Evolutionary conservation across 202 grass and related monocot species (phyloP), one percentile per base, ranked within the genome.

Genomic region (Carex arenaria): DNA sequence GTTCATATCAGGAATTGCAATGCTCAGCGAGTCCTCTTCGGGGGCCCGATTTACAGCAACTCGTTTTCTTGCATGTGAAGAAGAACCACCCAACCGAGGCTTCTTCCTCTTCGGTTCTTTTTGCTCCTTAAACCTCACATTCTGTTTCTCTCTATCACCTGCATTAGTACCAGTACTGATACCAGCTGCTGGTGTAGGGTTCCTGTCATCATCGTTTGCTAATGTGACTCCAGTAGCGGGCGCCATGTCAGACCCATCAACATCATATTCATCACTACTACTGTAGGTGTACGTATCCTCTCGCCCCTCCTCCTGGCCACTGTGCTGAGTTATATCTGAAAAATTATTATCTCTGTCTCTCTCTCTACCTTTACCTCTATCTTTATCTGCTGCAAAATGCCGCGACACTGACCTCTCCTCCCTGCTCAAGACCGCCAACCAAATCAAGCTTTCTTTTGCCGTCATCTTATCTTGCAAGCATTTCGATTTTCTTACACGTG

Each of bases 381-480:
- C 85, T 66, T 38, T 91, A 69, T 73, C 55, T 72, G 70, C 57
- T 34, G 76, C 12, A 53, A 30, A 30, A 54, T 26, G 32, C 61
- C 7, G 4, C 3, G 15, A 82, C 85, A 92, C 75, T 79, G 85
- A 69, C 43, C 80, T 91, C 89, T 98, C 95, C 83, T 98, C 95
- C 84, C 66, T 91, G 66, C 90, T 88, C 64, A 98, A 73, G 80
- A 95, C 92, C 49, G 83, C 84, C 62, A 98, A 85, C 95, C 95
- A 98, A 79, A 95, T 95, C 80, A 91, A 81, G 71, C 90, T 98
- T 78, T 98, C 95, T 84, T 98, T 95, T 26, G 95, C 95, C 31
- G 91, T 94, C 92, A 98, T 98, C 81, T 98, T 98, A 89, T 95
- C 92, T 91, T 98, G 95, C 89, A 98, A 90, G 86, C 92, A 95